phyloP scores from a whole-genome alignment of 2,329 filamentous ascomycete species.

The Colletotrichum sp. region DNA sequence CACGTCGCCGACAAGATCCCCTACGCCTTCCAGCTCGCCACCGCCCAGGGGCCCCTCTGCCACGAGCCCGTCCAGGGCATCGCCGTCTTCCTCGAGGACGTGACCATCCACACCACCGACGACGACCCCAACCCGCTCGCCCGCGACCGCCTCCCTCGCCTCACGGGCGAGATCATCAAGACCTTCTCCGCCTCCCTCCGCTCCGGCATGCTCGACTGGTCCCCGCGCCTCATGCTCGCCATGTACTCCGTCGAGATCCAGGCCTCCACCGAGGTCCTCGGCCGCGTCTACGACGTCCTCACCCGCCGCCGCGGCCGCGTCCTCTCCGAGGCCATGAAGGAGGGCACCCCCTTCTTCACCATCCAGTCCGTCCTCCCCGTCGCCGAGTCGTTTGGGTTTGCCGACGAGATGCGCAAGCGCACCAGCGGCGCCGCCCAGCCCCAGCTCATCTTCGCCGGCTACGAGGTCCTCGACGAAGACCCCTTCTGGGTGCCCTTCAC shows the following conservation, averaged over 20 bases:
- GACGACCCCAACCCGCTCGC: slow-evolving; percentile 57
- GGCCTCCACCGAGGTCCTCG: slow-evolving; percentile 92
- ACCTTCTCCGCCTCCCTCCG: slow-evolving; percentile 84
- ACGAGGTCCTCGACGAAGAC: slow-evolving; percentile 92
- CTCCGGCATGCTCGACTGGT: slow-evolving; percentile 93
- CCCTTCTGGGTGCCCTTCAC: slow-evolving; percentile 98
- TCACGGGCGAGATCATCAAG: slow-evolving; percentile 94
- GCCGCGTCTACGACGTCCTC: slow-evolving; percentile 96
- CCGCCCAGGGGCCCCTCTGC: slow-evolving; percentile 87
- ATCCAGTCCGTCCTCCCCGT: slow-evolving; percentile 89
- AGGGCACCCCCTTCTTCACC: slow-evolving; percentile 95
- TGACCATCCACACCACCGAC: slow-evolving; percentile 60
- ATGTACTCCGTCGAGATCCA: slow-evolving; percentile 99
- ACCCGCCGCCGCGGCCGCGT: slow-evolving; percentile 90
- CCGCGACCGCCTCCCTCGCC: slow-evolving; percentile 72
- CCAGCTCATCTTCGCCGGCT: slow-evolving; percentile 92
- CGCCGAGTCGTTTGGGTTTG: slow-evolving; percentile 94
- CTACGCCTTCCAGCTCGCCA: slow-evolving; percentile 94
- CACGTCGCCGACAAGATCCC: slow-evolving; percentile 89
- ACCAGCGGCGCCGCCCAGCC: slow-evolving; percentile 90
- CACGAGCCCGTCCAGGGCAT: slow-evolving; percentile 92
- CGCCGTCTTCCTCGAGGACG: slow-evolving; percentile 86
- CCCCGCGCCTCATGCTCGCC: slow-evolving; percentile 88
- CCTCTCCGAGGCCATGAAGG: slow-evolving; percentile 88
- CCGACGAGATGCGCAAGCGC: slow-evolving; percentile 94